Base-by-base conservation (phyloP, 495 filamentous ascomycete genomes). In the Letharia columbiana region DNA sequence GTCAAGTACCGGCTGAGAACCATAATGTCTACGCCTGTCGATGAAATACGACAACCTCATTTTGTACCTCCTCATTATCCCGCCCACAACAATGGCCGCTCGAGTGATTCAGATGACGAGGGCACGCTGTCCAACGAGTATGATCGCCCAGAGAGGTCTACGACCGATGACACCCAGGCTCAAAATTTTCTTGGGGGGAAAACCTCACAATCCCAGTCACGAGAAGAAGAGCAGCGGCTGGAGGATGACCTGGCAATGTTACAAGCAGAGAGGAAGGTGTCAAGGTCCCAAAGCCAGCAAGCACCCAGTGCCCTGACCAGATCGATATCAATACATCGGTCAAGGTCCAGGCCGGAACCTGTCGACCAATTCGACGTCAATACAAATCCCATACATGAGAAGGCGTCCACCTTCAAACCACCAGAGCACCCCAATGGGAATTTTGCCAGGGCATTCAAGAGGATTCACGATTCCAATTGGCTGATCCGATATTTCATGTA, bases 401-500 rank as follows among this genome's bases (percentile, higher is more conserved):
- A 84, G 71, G 81, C 86, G 1, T 83, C 85, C 11, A 74, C 86
- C 23, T 91, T 89, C 73, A 85, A 81, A 69, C 89, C 89, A 0
- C 86, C 87, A 0, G 81, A 84, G 63, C 85, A 89, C 66, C 85
- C 89, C 63, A 76, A 82, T 18, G 87, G 84, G 44, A 79, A 77
- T 35, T 73, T 91, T 37, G 82, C 83, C 4, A 82, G 83, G 64
- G 79, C 87, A 60, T 79, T 88, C 65, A 88, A 89, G 70, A 81
- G 71, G 42, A 76, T 96, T 42, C 89, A 90, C 69, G 83, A 85
- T 64, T 89, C 91, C 3, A 91, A 86, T 66, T 86, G 89, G 35
- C 75, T 96, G 47, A 72, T 96, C 63, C 88, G 94, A 60, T 98
- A 96, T 69, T 81, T 96, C 68, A 84, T 89, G 52, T 97, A 98